phyloP scores from a whole-genome alignment of 441 rosid genomes.

The Dalechampia spathulata region DNA sequence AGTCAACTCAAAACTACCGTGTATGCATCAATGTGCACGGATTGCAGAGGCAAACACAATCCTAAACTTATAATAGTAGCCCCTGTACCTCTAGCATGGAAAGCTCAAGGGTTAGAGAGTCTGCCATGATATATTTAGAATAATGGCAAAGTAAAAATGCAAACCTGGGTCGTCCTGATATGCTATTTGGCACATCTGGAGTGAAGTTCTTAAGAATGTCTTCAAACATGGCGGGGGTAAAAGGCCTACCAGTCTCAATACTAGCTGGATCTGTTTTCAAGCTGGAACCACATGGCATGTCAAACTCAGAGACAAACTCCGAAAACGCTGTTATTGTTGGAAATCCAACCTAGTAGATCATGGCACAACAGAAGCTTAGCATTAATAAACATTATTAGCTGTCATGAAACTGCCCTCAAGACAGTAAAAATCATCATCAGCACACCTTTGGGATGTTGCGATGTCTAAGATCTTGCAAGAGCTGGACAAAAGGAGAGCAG shows the following conservation, averaged over 20 bases:
- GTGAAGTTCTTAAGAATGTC: conserved; percentile 71
- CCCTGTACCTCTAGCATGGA: not conserved
- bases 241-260: conserved; percentile 69
- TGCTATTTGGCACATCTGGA: conserved; percentile 72
- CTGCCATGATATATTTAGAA: not conserved
- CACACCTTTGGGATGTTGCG: conserved; percentile 56
- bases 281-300: conserved; percentile 39
- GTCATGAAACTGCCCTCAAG: not conserved
- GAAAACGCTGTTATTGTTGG: conserved; percentile 73
- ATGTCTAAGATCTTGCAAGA: conserved; percentile 55
- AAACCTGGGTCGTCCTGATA: conserved; percentile 85
- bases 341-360: conserved; percentile 50
- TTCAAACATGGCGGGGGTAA: conserved; percentile 81
- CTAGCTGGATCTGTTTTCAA: conserved; percentile 33
- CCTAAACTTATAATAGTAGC: not conserved
- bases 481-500: conserved; percentile 79
- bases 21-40: not conserved
- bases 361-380: conserved; percentile 12
- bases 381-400: not conserved
- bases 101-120: not conserved
- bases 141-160: conserved; percentile 14
- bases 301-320: conserved; percentile 65
- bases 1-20: not conserved
- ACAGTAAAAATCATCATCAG: not conserved
- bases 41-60: not conserved